phyloP scores from a whole-genome alignment of 208 protist genomes.

The Acanthamoeba healyi region DNA sequence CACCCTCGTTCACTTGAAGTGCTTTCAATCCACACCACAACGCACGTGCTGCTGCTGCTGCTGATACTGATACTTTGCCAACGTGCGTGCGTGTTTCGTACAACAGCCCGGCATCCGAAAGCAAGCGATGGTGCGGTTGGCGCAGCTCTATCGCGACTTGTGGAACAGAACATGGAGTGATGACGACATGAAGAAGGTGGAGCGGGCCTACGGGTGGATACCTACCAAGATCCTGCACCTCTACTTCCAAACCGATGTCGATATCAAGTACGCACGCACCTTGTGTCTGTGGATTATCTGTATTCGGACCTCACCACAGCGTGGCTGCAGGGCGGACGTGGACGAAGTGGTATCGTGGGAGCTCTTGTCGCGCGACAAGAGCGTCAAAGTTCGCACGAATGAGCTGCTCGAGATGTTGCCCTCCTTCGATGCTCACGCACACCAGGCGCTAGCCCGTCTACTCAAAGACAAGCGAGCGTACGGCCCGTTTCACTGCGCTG shows the following conservation, averaged over 20 bases:
- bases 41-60: no score
- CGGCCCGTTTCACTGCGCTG: not conserved
- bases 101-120: constrained; percentile 1
- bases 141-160: constrained; percentile 18
- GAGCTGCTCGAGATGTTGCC: constrained; percentile 39
- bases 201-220: constrained; percentile 61
- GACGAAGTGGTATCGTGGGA: constrained; percentile 43
- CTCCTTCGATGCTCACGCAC: constrained; percentile 5
- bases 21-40: not conserved
- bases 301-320: not conserved
- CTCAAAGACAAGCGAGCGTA: constrained; percentile 63
- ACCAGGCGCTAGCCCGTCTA: not conserved
- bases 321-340: not conserved
- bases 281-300: not conserved
- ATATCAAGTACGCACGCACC: not conserved
- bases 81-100: no score
- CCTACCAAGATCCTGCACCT: constrained; percentile 57
- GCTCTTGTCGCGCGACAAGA: constrained; percentile 3
- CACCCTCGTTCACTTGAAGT: not conserved
- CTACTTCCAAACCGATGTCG: constrained; percentile 59
- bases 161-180: constrained; percentile 12
- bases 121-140: constrained; percentile 2
- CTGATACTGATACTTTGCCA: no score
- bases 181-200: constrained; percentile 31
- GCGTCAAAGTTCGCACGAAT: constrained; percentile 15